phyloP scores from a whole-genome alignment of 345 rosid genomes.

The Aegle marmelos region DNA sequence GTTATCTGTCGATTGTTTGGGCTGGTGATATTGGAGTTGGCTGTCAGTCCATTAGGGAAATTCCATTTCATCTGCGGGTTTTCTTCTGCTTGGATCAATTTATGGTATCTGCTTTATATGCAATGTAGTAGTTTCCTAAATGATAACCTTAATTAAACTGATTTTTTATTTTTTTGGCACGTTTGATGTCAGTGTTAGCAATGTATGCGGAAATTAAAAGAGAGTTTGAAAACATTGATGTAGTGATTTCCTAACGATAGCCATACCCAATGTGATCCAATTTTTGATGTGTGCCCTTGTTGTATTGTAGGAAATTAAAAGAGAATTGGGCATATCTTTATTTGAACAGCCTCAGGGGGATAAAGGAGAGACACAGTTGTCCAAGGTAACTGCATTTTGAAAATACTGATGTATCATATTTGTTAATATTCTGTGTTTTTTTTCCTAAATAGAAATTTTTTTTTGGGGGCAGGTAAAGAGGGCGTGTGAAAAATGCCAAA shows the following conservation, averaged over 20 bases:
- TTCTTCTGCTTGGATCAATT: neutral
- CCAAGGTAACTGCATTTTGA: constrained; percentile 17
- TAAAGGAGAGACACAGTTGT: constrained; percentile 10
- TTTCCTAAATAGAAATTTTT: neutral
- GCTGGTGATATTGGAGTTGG: neutral
- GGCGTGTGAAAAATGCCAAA: constrained; percentile 39
- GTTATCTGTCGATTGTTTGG: neutral
- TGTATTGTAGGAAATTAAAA: constrained; percentile 35
- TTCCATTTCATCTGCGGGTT: neutral
- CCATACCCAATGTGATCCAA: neutral
- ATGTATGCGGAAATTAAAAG: neutral
- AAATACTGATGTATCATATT: neutral
- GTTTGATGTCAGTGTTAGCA: neutral
- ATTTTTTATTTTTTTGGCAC: neutral
- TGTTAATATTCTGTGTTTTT: neutral
- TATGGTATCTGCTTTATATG: neutral
- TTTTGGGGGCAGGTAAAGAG: constrained; percentile 22
- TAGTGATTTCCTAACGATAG: too few species aligned
- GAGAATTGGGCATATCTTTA: constrained; percentile 41
- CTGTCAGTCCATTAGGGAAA: neutral
- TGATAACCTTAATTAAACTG: neutral
- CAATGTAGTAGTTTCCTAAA: neutral
- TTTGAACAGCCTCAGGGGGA: constrained; percentile 20
- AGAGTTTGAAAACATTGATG: too few species aligned
- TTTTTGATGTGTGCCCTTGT: neutral